Conservation (phyloP, 129 eudicot species). For the Saposhnikovia divaricata region DNA sequence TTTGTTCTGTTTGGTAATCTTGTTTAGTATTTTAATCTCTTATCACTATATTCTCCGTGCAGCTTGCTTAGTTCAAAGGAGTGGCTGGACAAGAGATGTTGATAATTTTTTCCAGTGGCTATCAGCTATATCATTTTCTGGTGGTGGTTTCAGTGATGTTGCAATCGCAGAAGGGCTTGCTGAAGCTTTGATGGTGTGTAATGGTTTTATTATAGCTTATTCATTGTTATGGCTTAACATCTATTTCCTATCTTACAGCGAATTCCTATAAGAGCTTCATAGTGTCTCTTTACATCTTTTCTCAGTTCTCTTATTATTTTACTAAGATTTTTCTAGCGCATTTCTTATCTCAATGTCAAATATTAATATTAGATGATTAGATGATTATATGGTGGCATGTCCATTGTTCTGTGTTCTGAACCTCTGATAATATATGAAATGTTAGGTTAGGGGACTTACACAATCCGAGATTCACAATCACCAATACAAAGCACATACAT, state of each 20-base stretch:
- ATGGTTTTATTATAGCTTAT: neutral
- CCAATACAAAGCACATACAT: too few relatives aligned
- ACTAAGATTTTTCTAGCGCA: neutral
- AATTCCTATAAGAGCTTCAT: neutral
- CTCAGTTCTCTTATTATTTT: neutral
- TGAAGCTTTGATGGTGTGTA: conserved; percentile 76
- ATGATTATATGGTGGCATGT: neutral
- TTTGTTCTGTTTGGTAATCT: neutral
- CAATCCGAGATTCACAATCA: too few relatives aligned
- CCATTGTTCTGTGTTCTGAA: neutral
- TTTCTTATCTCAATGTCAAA: neutral
- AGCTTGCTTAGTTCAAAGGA: conserved; percentile 74
- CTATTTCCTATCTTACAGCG: neutral
- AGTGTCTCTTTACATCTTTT: neutral
- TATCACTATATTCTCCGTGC: conserved; percentile 14
- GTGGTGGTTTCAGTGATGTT: conserved; percentile 88
- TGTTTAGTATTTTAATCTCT: neutral
- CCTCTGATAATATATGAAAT: neutral
- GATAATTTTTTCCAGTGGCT: conserved; percentile 76
- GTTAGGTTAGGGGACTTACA: too few relatives aligned
- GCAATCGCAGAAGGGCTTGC: conserved; percentile 96
- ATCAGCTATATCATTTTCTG: conserved; percentile 57
- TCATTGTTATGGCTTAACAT: neutral
- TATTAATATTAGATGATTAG: neutral
- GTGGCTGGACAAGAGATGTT: conserved; percentile 83